Percentiles rank a stretch among this genome's conserved stretches.
These are phyloP conservation scores for Naganishia friedmannii DNA, from an alignment of 768 basidiomycete genomes.

Conservation along the genomic window DNA sequence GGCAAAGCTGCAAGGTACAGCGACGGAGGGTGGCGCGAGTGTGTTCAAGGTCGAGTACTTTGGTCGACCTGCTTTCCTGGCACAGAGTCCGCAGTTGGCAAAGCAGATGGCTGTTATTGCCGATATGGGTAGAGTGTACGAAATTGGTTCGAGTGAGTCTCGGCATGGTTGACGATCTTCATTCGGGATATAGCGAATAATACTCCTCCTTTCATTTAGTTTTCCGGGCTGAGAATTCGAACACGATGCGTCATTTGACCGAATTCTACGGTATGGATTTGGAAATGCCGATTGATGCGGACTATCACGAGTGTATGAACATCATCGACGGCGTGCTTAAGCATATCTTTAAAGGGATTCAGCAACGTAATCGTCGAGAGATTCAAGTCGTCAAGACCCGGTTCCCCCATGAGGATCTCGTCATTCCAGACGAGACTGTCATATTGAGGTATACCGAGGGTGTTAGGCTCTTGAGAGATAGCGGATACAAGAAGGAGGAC, in stretches of 20 bases:
- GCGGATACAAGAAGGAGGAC: constrained; percentile 56
- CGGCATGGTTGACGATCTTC: too few relatives aligned
- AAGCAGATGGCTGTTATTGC: constrained; percentile 99
- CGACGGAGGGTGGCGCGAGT: constrained; percentile 89
- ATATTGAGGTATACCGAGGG: constrained; percentile 80
- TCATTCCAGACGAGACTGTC: constrained; percentile 81
- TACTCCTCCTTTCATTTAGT: too few relatives aligned
- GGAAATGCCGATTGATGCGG: constrained; percentile 93
- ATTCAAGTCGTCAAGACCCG: constrained; percentile 73
- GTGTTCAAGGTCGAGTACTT: constrained; percentile 97
- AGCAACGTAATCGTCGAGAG: constrained; percentile 70
- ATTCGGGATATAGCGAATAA: too few relatives aligned
- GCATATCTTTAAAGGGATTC: constrained; percentile 75
- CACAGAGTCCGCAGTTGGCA: constrained; percentile 90
- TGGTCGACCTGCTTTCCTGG: constrained; percentile 88
- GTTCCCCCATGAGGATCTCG: constrained; percentile 90
- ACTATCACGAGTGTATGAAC: constrained; percentile 93
- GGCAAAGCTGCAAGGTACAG: constrained; percentile 90
- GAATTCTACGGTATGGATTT: constrained; percentile 97
- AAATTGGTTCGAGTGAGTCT: constrained; percentile 64
- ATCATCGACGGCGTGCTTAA: constrained; percentile 78
- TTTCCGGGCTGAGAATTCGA: constrained; percentile 92
- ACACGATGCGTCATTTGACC: constrained; percentile 92
- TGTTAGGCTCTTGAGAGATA: constrained; percentile 74
- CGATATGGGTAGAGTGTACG: constrained; percentile 93